A percentile compares a stretch with the other conserved stretches of the same genome.
Conservation (phyloP, 2,329 filamentous ascomycete species). For the Chrysoporthe cubensis region DNA sequence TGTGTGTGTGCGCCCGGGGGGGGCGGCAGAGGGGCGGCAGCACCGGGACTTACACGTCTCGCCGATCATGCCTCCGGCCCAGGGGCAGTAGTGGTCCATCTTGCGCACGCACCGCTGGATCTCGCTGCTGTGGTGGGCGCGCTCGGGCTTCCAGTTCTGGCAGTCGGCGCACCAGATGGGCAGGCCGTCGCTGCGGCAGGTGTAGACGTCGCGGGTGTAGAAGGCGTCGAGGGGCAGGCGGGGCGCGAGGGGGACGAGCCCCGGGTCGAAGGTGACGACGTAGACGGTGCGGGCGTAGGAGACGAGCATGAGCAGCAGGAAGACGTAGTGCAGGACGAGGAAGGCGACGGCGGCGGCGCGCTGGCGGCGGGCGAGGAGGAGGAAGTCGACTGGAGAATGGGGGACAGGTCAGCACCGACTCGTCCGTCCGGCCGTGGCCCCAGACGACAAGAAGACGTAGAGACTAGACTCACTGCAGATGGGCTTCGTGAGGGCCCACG, state of each 20-base stretch:
- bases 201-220: slow-evolving; percentile 81
- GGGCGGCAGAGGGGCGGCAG: no score
- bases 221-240: slow-evolving; percentile 71
- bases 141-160: slow-evolving; percentile 84
- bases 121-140: slow-evolving; percentile 85
- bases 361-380: slow-evolving; percentile 56
- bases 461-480: slow-evolving; percentile 63
- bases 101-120: slow-evolving; percentile 80
- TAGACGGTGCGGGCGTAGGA: slow-evolving; percentile 75
- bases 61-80: slow-evolving; percentile 90
- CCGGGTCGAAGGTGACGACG: slow-evolving; percentile 71
- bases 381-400: slow-evolving; percentile 67
- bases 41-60: slow-evolving; percentile 66
- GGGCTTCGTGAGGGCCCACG: slow-evolving; percentile 70
- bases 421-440: neutral
- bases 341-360: slow-evolving; percentile 67
- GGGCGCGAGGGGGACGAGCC: slow-evolving; percentile 70
- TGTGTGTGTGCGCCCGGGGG: no score
- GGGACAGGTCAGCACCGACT: slow-evolving; percentile 6
- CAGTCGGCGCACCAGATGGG: slow-evolving; percentile 87
- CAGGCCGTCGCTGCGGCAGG: slow-evolving; percentile 81
- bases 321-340: slow-evolving; percentile 72
- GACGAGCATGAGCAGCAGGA: slow-evolving; percentile 67
- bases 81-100: slow-evolving; percentile 97
- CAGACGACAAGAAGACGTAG: neutral